These are phyloP conservation scores for Lactifluus subvellereus DNA, from an alignment of 768 basidiomycete species.

Conservation along the genomic window DNA sequence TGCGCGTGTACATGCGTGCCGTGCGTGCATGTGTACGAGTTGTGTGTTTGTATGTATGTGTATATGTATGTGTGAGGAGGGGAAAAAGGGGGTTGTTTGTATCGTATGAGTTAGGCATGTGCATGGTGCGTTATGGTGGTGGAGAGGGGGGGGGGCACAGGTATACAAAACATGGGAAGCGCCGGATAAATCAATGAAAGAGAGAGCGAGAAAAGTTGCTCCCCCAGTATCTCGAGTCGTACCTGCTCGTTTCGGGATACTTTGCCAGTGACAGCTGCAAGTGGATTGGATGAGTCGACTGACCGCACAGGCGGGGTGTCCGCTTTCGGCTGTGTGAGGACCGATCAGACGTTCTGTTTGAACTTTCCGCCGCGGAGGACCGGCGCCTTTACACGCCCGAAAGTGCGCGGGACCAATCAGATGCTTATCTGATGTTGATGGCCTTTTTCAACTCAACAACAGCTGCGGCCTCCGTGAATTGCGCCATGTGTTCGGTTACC, in stretches of 20 bases:
- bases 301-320: slow-evolving; percentile 19
- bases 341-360: slow-evolving; percentile 26
- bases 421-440: slow-evolving; percentile 24
- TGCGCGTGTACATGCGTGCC: neutral
- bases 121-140: neutral
- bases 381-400: slow-evolving; percentile 17
- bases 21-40: neutral
- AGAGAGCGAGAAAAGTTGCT: neutral
- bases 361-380: slow-evolving; percentile 20
- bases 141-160: neutral
- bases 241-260: slow-evolving; percentile 13
- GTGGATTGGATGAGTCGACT: slow-evolving; percentile 3
- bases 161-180: neutral
- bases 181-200: slow-evolving; percentile 4
- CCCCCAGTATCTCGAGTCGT: slow-evolving; percentile 1
- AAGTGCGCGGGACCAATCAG: slow-evolving; percentile 21
- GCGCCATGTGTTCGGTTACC: slow-evolving; percentile 7
- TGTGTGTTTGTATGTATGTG: neutral
- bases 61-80: neutral
- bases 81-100: neutral
- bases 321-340: slow-evolving; percentile 16
- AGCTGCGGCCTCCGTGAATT: slow-evolving; percentile 15
- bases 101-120: neutral
- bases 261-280: slow-evolving; percentile 8
- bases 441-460: slow-evolving; percentile 12